Evolutionary conservation across 1,139 yeast species (phyloP), one percentile per base, ranked within the genome.

Genomic region (Nadsonia commutata): DNA sequence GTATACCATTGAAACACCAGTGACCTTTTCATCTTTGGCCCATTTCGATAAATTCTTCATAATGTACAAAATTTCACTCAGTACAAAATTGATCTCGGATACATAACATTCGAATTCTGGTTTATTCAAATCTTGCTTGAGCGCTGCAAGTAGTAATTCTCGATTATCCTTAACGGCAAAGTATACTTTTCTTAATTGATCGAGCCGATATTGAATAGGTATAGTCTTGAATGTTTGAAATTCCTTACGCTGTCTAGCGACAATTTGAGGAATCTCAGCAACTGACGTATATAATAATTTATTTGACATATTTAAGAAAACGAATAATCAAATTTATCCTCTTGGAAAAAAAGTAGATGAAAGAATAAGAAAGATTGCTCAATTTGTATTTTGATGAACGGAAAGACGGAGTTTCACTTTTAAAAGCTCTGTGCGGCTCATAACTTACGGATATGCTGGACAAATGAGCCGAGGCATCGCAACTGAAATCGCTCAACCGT

Each of bases 101-200:
- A 72, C 56, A 46, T 65, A 64, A 2, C 88, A 71, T 56, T 88
- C 97, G 27, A 66, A 62, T 1, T 65, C 64, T 1, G 80, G 59
- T 49, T 90, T 74, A 56, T 76, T 68, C 59, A 86, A 75, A 57
- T 88, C 97, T 51, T 67, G 57, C 33, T 65, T 53, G 49, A 86
- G 61, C 0, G 95, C 88, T 1, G 67, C 72, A 40, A 70, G 61
- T 37, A 88, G 54, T 13, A 60, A 63, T 3, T 74, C 76, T 43
- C 64, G 66, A 52, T 81, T 72, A 57, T 82, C 90, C 47, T 68
- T 65, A 31, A 86, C 46, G 2, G 76, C 80, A 56, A 70, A 79
- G 62, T 77, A 83, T 27, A 86, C 57, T 55, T 77, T 76, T 50
- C 90, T 72, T 52, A 86, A 70, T 55, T 76, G 81, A 49, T 74